phyloP scores from a whole-genome alignment of 2,329 filamentous ascomycete species.

The Pseudomassariella vexata region DNA sequence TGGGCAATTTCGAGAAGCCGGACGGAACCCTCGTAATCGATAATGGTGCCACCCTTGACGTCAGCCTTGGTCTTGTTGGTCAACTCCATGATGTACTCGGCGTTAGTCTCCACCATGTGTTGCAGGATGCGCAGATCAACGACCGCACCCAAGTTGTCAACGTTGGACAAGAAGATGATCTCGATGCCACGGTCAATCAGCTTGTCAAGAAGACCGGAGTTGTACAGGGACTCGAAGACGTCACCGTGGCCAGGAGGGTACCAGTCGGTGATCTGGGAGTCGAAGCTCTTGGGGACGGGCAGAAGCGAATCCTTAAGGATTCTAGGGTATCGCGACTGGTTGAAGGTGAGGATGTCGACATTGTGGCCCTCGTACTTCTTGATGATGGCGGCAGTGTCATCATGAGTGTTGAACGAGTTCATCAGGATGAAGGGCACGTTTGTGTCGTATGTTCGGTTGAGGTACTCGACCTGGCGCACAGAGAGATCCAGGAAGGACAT shows the following conservation, averaged over 20 bases:
- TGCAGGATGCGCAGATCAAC: slow-evolving; percentile 97
- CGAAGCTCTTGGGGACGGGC: slow-evolving; percentile 82
- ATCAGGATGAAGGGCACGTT: slow-evolving; percentile 98
- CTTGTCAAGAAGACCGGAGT: slow-evolving; percentile 96
- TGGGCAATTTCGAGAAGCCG: slow-evolving; percentile 97
- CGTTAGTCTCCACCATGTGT: slow-evolving; percentile 96
- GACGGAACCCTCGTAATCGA: slow-evolving; percentile 96
- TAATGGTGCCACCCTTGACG: slow-evolving; percentile 99
- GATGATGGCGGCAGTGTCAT: slow-evolving; percentile 97
- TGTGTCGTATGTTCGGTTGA: slow-evolving; percentile 95
- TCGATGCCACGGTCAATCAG: slow-evolving; percentile 92
- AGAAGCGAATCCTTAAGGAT: slow-evolving; percentile 97
- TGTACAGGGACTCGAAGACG: slow-evolving; percentile 99
- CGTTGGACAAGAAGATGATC: slow-evolving; percentile 98
- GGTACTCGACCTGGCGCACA: slow-evolving; percentile 96
- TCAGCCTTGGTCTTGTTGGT: slow-evolving; percentile 99
- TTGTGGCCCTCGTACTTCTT: slow-evolving; percentile 99
- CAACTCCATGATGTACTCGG: slow-evolving; percentile 99
- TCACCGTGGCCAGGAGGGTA: slow-evolving; percentile 99
- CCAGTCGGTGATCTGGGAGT: slow-evolving; percentile 91
- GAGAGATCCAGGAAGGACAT: slow-evolving; percentile 99
- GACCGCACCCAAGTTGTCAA: slow-evolving; percentile 95
- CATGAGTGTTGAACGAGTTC: slow-evolving; percentile 99
- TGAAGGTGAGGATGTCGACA: slow-evolving; percentile 99
- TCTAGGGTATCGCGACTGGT: slow-evolving; percentile 97